Base-by-base conservation (phyloP, 306 rosid species). In the Abrus precatorius region DNA sequence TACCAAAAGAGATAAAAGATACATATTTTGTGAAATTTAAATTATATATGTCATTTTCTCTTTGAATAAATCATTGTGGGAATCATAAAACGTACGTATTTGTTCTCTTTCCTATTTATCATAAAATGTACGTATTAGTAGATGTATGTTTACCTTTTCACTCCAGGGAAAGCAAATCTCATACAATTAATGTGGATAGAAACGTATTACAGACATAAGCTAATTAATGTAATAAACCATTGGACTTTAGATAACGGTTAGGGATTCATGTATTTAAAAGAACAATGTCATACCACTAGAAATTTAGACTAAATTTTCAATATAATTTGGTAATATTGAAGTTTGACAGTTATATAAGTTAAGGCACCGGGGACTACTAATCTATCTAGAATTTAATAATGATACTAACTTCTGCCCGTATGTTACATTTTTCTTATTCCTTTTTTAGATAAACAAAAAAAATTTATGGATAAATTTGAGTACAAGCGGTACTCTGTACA, bases 181-280 rank as follows among this genome's bases (percentile, higher is more conserved):
- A 36, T 63, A 48, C 32, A 63, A 34, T 1, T 20, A 20, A 20
- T 20, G 48, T 6, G 69, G 69, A 62, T 12, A 11, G 67, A 32
- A 75, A 20, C 69, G 53, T 27, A 48, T 12, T 41, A 13, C 50
- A 70, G 62, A 68, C 41, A 53, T 36, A 72, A 84, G 49, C 69
- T 47, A 45, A 55, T 47, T 13, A 55, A 29, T 67, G 59, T 20
- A 49, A 29, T 50, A 5, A n/a, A 33, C 65, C 82, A 69, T 80
- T 67, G 36, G 27, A 50, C 30, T 45, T 41, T 9, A 50, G 67
- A 55, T 49, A 56, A 12, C 14, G 38, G 48, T 32, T 57, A 40
- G 9, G 34, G 28, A 63, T 55, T 78, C 30, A 45, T 28, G 68
- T 43, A 32, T 78, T 40, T 57, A 34, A 30, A 30, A 38, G n/a